These are phyloP conservation scores for Alternaria infectoria DNA, from an alignment of 2,329 filamentous ascomycete genomes.

Conservation along the genomic window DNA sequence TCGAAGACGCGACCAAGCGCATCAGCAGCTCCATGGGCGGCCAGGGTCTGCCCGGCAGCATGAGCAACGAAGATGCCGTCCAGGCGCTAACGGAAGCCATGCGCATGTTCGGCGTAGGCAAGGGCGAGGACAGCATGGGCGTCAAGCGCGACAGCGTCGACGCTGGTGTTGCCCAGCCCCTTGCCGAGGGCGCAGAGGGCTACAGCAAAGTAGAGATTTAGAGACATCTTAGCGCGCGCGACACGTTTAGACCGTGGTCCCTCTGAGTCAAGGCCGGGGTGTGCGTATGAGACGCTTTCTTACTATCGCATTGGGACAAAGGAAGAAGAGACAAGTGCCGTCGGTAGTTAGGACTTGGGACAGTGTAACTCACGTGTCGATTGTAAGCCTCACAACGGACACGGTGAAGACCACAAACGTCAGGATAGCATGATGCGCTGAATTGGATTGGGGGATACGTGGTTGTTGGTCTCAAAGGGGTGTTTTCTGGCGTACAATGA, in stretches of 20 bases:
- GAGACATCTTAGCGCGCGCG: background rate
- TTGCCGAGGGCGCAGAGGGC: slow-evolving; percentile 42
- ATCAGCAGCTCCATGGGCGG: slow-evolving; percentile 40
- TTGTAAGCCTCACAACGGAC: background rate
- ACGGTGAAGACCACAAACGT: background rate
- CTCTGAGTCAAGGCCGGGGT: background rate
- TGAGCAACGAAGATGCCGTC: slow-evolving; percentile 43
- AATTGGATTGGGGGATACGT: background rate
- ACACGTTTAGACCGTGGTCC: background rate
- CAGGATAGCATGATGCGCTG: background rate
- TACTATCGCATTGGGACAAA: background rate
- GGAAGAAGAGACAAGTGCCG: background rate
- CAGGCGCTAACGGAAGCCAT: slow-evolving; percentile 44
- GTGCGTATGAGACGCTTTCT: background rate
- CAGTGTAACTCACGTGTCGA: background rate
- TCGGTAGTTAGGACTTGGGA: background rate
- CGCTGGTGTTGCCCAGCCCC: slow-evolving; percentile 33
- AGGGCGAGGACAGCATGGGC: slow-evolving; percentile 45
- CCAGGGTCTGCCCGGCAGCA: slow-evolving; percentile 38
- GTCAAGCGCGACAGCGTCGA: slow-evolving; percentile 39
- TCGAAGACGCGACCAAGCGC: slow-evolving; percentile 74
- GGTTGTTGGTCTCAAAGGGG: background rate
- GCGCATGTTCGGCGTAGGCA: slow-evolving; percentile 43
- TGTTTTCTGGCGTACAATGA: background rate
- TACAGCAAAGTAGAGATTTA: slow-evolving; percentile 46